Percentiles rank a stretch among this genome's conserved stretches.
These are phyloP conservation scores for Fomes fomentarius DNA, from an alignment of 1,284 basidiomycete species.

Conservation along the genomic window DNA sequence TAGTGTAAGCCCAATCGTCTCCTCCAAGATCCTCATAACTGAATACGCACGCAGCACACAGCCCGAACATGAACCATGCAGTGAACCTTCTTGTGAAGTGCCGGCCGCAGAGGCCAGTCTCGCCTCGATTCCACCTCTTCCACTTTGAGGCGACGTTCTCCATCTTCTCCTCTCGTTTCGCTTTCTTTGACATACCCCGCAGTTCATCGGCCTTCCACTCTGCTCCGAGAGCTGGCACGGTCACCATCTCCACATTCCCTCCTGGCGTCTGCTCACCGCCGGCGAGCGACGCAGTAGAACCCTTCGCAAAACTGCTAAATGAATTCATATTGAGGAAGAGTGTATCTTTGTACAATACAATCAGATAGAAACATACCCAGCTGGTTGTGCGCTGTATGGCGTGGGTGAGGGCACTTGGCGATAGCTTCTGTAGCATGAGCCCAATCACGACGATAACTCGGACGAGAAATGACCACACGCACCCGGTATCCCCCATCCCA, in stretches of 20 bases:
- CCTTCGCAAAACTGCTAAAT: conserved; percentile 23
- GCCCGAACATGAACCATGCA: conserved; percentile 67
- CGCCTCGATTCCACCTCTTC: conserved; percentile 34
- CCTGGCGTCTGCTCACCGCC: conserved; percentile 41
- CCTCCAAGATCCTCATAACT: background rate
- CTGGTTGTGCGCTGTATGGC: conserved; percentile 16
- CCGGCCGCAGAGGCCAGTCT: conserved; percentile 60
- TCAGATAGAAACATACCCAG: conserved; percentile 17
- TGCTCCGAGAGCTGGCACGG: conserved; percentile 84
- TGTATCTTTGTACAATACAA: too few relatives aligned
- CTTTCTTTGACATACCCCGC: conserved; percentile 71
- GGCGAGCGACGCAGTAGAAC: conserved; percentile 29
- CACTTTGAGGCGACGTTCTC: conserved; percentile 53
- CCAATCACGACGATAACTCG: conserved; percentile 5
- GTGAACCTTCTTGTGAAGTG: conserved; percentile 75
- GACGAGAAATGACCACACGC: conserved; percentile 18
- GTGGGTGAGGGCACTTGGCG: conserved; percentile 50
- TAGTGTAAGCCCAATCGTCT: background rate
- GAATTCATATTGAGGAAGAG: too few relatives aligned
- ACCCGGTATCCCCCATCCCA: conserved; percentile 43
- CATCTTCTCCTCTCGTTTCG: conserved; percentile 57
- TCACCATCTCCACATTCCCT: conserved; percentile 76
- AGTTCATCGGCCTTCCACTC: conserved; percentile 86
- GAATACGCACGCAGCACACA: conserved; percentile 63
- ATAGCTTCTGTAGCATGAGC: conserved; percentile 43